These are phyloP conservation scores for Exophiala bonariae DNA, from an alignment of 2,329 filamentous ascomycete species.

Conservation along the genomic window DNA sequence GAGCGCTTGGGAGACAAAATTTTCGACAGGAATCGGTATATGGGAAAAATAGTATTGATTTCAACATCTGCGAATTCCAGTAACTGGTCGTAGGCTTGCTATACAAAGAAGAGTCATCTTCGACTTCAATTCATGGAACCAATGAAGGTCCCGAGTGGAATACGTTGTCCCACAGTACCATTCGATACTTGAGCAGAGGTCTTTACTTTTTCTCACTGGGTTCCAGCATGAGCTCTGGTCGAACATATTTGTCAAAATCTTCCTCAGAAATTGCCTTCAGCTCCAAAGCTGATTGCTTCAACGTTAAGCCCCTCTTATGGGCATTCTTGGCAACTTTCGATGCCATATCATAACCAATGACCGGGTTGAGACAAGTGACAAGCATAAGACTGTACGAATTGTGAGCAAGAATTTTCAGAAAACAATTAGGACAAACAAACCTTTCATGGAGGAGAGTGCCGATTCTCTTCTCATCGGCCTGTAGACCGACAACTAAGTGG, in stretches of 20 bases:
- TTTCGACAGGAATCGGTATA: no score
- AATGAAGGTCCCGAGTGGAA: no score
- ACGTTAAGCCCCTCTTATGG: conserved; percentile 93
- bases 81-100: no score
- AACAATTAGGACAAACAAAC: conserved; percentile 42
- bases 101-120: no score
- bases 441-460: conserved; percentile 87
- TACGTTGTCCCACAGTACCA: background rate
- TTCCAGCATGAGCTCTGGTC: conserved; percentile 91
- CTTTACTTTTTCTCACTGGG: conserved; percentile 67
- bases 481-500: conserved; percentile 82
- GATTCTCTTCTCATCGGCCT: conserved; percentile 94
- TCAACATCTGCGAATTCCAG: no score
- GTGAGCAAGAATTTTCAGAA: conserved; percentile 9
- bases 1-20: no score
- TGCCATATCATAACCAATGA: conserved; percentile 97
- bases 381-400: conserved; percentile 76
- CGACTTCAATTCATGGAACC: no score
- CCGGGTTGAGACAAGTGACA: conserved; percentile 94
- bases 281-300: conserved; percentile 93
- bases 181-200: no score
- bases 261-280: conserved; percentile 82
- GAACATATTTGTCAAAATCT: conserved; percentile 87
- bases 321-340: conserved; percentile 98
- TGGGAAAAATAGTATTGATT: no score